Evolutionary conservation across 2,329 filamentous ascomycete genomes (phyloP), one percentile per base, ranked within the genome.

Genomic region (Ceratocystis diversiconidia): DNA sequence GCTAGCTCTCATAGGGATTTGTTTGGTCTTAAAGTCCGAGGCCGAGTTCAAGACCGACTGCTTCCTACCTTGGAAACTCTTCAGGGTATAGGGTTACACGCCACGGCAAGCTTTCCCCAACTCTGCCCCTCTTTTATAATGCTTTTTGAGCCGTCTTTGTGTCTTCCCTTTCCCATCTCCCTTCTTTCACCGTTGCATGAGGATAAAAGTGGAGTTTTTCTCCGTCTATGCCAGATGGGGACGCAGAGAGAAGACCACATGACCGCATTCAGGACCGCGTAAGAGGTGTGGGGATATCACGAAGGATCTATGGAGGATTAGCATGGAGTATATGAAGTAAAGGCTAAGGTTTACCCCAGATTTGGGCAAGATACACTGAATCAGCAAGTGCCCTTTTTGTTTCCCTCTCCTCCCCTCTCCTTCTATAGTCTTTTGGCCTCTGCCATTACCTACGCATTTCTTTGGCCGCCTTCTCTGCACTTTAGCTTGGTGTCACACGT

Each of bases 211-310:
- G 19, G 50, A 0, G 6, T 19, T 36, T 15, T 10, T 28, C 48
- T 8, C 25, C 48, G 30, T 30, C 25, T n/a, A n/a, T 36, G 30
- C 28, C 55, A 59, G 60, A 64, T 60, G n/a, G 41, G 50, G 63
- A 59, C 59, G 25, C 30, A 44, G 41, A 60, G 15, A 59, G 7
- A 48, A 59, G 52, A 59, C 52, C 63, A 64, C 63, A 64, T 64
- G 63, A 64, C 63, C 52, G 63, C 63, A 48, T 64, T 64, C 55
- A 64, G 63, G 63, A 59, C 52, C 43, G 63, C 63, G 63, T 60
- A 55, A 43, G 55, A 48, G 55, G 55, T 10, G 12, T 59, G 55
- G 36, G 4, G 5, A n/a, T 52, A 64, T 48, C 22, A 64, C 28
- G 17, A 61, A 61, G 60, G 60, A 61, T 12, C 41, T 12, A 30